Evolutionary conservation across 2,329 filamentous ascomycete species (phyloP).

Genomic region (Ceratocystis colombiana): DNA sequence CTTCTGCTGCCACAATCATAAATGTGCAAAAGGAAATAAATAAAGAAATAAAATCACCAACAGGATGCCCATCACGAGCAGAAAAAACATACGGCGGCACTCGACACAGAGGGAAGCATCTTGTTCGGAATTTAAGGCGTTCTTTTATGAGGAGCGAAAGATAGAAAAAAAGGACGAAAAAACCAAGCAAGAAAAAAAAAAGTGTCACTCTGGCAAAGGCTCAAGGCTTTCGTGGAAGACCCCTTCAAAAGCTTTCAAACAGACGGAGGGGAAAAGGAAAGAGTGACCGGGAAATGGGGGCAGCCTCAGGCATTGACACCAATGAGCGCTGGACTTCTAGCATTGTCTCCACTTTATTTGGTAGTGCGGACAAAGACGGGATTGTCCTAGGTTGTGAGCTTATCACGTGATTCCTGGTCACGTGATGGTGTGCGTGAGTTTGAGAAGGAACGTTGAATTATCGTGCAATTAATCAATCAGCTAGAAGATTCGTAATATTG

Average conservation of each 20-base stretch:
- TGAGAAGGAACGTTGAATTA: too few species aligned
- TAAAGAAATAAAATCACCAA: background rate
- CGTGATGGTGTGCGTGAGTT: too few species aligned
- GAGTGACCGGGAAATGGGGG: background rate
- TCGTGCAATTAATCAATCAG: too few species aligned
- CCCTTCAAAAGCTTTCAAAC: conserved; percentile 10
- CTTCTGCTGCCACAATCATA: conserved; percentile 2
- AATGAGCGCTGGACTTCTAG: conserved; percentile 10
- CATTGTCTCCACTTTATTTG: conserved; percentile 14
- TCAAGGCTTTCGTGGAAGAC: background rate
- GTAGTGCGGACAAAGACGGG: conserved; percentile 23
- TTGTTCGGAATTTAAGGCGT: conserved; percentile 7
- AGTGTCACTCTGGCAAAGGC: background rate
- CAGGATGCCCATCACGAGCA: background rate
- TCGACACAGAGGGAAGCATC: conserved; percentile 24
- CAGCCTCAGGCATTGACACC: conserved; percentile 20
- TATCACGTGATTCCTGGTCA: background rate
- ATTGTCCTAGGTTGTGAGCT: background rate
- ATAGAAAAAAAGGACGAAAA: conserved; percentile 1
- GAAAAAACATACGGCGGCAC: conserved; percentile 23
- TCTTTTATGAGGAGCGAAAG: conserved; percentile 12
- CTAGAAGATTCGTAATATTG: too few species aligned
- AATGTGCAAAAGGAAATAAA: conserved; percentile 1
- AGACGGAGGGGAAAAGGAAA: background rate
- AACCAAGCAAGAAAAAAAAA: conserved; percentile 3